Conservation (phyloP, 192 early-diverging fungal genomes). For the Coemansia sp. region DNA sequence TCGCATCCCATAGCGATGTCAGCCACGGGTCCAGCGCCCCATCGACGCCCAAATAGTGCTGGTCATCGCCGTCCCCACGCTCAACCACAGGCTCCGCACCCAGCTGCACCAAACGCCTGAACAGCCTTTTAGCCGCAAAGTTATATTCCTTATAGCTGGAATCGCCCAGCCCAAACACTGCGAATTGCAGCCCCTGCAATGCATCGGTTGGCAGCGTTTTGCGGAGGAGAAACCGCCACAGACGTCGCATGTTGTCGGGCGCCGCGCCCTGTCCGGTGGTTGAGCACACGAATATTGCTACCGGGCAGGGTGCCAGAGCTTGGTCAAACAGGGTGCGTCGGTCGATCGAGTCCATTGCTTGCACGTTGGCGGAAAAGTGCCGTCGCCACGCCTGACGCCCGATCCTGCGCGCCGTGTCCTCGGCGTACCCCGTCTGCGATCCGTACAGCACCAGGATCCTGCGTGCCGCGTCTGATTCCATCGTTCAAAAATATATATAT, state of each 20-base stretch:
- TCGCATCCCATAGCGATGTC: conserved; percentile 65
- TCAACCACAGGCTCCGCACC: conserved; percentile 70
- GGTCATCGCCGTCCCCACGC: conserved; percentile 92
- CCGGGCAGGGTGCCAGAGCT: background rate
- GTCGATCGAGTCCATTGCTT: conserved; percentile 80
- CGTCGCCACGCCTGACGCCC: conserved; percentile 75
- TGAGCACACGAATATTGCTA: conserved; percentile 78
- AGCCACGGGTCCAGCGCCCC: conserved; percentile 91
- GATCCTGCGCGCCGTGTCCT: conserved; percentile 86
- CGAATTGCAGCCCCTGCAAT: conserved; percentile 67
- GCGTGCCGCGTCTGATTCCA: conserved; percentile 11
- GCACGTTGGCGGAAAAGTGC: conserved; percentile 63
- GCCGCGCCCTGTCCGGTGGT: conserved; percentile 93
- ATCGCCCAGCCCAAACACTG: conserved; percentile 95
- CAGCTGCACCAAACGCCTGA: conserved; percentile 79
- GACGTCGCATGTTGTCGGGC: conserved; percentile 89
- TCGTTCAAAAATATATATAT: background rate
- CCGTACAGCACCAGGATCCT: conserved; percentile 80
- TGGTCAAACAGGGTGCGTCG: conserved; percentile 37
- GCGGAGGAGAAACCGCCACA: conserved; percentile 89
- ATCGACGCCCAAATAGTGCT: conserved; percentile 91
- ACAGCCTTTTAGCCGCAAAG: conserved; percentile 89
- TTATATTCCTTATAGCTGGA: conserved; percentile 94
- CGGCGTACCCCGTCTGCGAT: conserved; percentile 89
- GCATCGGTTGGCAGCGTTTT: conserved; percentile 71